Evolutionary conservation across 192 early-diverging fungal species (phyloP).

Genomic region (Backusella australiensis): DNA sequence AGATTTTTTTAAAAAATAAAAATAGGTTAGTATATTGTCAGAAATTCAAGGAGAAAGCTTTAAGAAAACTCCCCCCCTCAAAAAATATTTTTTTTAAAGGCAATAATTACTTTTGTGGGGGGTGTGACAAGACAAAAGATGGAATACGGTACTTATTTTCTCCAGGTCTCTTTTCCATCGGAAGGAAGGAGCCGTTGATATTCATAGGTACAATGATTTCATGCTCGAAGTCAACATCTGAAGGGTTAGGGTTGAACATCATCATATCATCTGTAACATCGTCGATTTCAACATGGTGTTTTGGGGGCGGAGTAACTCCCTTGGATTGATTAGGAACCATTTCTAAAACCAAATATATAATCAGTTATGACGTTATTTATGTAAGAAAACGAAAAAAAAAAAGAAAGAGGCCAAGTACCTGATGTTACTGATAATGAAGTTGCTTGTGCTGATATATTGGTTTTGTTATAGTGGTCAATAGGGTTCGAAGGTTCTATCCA

Average conservation of each 20-base stretch:
- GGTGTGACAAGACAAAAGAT: constrained; percentile 11
- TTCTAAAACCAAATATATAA: neutral
- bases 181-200: constrained; percentile 17
- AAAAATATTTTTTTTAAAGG: neutral
- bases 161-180: constrained; percentile 9
- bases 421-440: neutral
- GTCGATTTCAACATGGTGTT: constrained; percentile 3
- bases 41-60: constrained; percentile 2
- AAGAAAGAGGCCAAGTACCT: neutral
- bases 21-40: neutral
- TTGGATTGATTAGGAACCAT: neutral
- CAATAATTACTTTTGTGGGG: constrained; percentile 2
- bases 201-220: neutral
- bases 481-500: neutral
- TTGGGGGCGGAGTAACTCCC: neutral
- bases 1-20: constrained; percentile 1
- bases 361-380: neutral
- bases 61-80: neutral
- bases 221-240: neutral
- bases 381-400: neutral
- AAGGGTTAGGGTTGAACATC: neutral
- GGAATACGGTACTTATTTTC: constrained; percentile 19
- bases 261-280: constrained; percentile 9
- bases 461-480: neutral
- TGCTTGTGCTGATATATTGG: neutral